A percentile compares a stretch with the other conserved stretches of the same genome.
Conservation (phyloP, 2,329 filamentous ascomycete species). For the Elsinoe perseae region DNA sequence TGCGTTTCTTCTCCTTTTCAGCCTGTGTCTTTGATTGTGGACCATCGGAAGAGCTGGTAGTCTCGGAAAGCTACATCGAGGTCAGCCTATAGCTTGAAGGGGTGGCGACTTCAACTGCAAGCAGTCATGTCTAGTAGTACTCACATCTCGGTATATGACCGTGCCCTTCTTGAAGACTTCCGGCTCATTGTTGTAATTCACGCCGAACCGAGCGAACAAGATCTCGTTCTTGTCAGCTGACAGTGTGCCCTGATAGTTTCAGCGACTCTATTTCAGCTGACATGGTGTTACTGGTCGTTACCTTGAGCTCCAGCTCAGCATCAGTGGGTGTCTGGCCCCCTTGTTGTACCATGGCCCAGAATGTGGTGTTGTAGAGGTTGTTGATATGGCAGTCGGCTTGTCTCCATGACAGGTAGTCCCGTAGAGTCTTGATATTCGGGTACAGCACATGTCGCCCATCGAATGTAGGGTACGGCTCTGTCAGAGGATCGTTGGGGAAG, state of each 20-base stretch:
- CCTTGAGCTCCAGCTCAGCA: constrained; percentile 72
- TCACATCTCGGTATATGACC: constrained; percentile 62
- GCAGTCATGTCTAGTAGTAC: neutral
- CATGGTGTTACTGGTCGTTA: constrained; percentile 31
- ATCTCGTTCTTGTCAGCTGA: constrained; percentile 93
- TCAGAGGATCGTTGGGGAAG: constrained; percentile 64
- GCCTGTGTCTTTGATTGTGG: constrained; percentile 67
- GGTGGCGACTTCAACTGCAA: too few species aligned
- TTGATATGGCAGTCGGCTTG: constrained; percentile 98
- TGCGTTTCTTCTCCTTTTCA: constrained; percentile 74
- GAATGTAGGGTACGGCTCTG: constrained; percentile 74
- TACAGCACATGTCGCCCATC: constrained; percentile 89
- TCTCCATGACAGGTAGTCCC: constrained; percentile 95
- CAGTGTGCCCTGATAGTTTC: constrained; percentile 60
- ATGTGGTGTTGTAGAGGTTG: constrained; percentile 95
- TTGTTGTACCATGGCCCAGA: constrained; percentile 78
- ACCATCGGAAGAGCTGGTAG: constrained; percentile 28
- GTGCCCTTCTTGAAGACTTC: constrained; percentile 93
- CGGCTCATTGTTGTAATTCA: constrained; percentile 96
- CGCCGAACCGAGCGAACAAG: constrained; percentile 74
- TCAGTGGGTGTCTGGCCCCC: constrained; percentile 68
- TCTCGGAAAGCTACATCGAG: neutral
- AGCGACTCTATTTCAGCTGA: neutral
- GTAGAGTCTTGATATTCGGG: constrained; percentile 69
- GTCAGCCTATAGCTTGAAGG: neutral